phyloP scores from a whole-genome alignment of 768 basidiomycete genomes.

The Lepiota brunneoincarnata region DNA sequence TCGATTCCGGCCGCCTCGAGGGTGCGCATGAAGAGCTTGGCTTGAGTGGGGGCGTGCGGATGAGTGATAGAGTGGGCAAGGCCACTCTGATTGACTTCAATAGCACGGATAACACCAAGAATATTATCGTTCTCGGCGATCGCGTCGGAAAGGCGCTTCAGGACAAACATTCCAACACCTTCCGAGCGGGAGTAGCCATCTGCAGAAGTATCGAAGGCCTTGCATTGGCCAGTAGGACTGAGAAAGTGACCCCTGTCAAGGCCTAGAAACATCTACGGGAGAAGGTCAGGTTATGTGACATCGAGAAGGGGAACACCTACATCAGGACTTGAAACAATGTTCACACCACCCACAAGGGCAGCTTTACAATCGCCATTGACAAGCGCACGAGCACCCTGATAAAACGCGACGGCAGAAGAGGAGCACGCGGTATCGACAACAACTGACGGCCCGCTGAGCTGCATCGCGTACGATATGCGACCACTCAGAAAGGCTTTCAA shows the following conservation, averaged over 20 bases:
- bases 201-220: conserved; percentile 66
- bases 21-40: conserved; percentile 47
- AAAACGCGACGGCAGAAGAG: conserved; percentile 63
- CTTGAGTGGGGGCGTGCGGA: conserved; percentile 63
- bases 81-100: conserved; percentile 73
- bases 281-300: background rate
- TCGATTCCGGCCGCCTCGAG: conserved; percentile 42
- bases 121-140: conserved; percentile 63
- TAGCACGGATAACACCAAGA: conserved; percentile 62
- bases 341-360: conserved; percentile 74
- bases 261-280: conserved; percentile 60
- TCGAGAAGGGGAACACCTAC: conserved; percentile 34
- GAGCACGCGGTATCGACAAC: conserved; percentile 78
- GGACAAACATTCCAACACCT: conserved; percentile 67
- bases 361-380: conserved; percentile 61
- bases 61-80: conserved; percentile 66
- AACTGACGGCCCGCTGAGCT: conserved; percentile 66
- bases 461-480: conserved; percentile 67
- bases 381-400: conserved; percentile 67
- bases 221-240: conserved; percentile 64
- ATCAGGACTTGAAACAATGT: conserved; percentile 67
- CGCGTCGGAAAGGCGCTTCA: conserved; percentile 71
- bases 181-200: conserved; percentile 74
- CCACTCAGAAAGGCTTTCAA: conserved; percentile 67
- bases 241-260: conserved; percentile 70